phyloP scores from a whole-genome alignment of 352 stramenopile species.

The Pythium aquatile region DNA sequence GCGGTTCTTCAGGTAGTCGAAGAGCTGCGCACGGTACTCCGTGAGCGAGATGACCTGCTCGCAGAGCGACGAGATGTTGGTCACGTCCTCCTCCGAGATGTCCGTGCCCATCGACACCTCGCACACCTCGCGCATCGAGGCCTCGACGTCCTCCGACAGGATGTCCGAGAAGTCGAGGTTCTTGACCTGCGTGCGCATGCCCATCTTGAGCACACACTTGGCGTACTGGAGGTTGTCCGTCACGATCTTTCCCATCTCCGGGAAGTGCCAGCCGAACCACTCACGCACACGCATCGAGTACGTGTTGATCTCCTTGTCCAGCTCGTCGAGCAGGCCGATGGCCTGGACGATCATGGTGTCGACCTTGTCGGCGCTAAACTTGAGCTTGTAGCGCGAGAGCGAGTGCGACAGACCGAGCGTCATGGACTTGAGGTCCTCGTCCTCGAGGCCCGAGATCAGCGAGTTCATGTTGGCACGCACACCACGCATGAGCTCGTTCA shows the following conservation, averaged over 20 bases:
- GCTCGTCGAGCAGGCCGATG: constrained; percentile 98
- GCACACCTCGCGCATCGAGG: constrained; percentile 96
- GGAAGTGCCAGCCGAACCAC: constrained; percentile 98
- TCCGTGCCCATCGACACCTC: constrained; percentile 99
- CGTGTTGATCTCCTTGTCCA: constrained; percentile 99
- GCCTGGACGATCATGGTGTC: constrained; percentile 99
- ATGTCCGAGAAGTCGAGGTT: constrained; percentile 92
- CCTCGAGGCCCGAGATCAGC: constrained; percentile 90
- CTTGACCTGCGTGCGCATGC: constrained; percentile 91
- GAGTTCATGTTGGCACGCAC: constrained; percentile 96
- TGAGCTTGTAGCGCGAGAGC: constrained; percentile 99
- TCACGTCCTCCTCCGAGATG: constrained; percentile 98
- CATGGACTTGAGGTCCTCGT: constrained; percentile 95
- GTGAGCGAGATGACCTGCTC: constrained; percentile 90
- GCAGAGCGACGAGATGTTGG: constrained; percentile 94
- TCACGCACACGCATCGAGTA: constrained; percentile 99
- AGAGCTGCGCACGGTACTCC: constrained; percentile 95
- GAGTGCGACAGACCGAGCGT: constrained; percentile 98
- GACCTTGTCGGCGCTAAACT: constrained; percentile 99
- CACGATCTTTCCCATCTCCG: constrained; percentile 97
- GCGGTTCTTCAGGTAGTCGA: constrained; percentile 99
- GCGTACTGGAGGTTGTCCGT: constrained; percentile 99
- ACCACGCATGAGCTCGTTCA: constrained; percentile 96
- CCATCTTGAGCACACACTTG: constrained; percentile 96
- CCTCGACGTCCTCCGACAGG: constrained; percentile 90